Base-by-base conservation (phyloP, 176 grass and related monocot species). In the Avena eriantha region DNA sequence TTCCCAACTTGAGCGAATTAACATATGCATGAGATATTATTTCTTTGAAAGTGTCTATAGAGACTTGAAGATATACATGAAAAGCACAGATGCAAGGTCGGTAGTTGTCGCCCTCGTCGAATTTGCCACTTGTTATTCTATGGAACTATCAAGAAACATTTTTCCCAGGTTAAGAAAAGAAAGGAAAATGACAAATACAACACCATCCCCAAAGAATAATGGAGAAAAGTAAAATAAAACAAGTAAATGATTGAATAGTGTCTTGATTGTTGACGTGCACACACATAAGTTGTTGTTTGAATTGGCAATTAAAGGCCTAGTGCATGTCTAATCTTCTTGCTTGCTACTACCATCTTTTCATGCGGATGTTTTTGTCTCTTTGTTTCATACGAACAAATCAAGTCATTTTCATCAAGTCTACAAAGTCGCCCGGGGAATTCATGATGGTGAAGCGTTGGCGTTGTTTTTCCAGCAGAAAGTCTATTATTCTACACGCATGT, bases 331-430 rank as follows among this genome's bases (percentile, higher is more conserved):
- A 80, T 80, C 66, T 67, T 66, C 63, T 67, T 67, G 29, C 64
- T 67, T 66, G 60, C 63, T 33, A 51, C 63, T 33, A 60, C 67
- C 61, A 55, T 90, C 60, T 33, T 86, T 61, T 90, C 79, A 82
- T 63, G 63, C 64, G 31, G 22, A 80, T 33, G 43, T 41, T 80
- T 80, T 80, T 76, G 83, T 67, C 47, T 39, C 74, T 49, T 79
- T 78, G 41, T 53, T 57, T 55, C 0, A 2, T 33, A 36, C 11
- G 87, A 65, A 84, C 67, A 83, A 36, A 31, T 49, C 35, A 67
- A 21, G 75, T 87, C 89, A 41, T 80, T 84, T 84, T 87, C 85
- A 80, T 63, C 73, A 31, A 53, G 73, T 54, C 48, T 29, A 53
- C 21, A 82, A 86, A 82, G 5, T 82, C 72, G n/a, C 41, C 4